These are phyloP conservation scores for Claviceps sp. DNA, from an alignment of 2,329 filamentous ascomycete species.

Conservation along the genomic window DNA sequence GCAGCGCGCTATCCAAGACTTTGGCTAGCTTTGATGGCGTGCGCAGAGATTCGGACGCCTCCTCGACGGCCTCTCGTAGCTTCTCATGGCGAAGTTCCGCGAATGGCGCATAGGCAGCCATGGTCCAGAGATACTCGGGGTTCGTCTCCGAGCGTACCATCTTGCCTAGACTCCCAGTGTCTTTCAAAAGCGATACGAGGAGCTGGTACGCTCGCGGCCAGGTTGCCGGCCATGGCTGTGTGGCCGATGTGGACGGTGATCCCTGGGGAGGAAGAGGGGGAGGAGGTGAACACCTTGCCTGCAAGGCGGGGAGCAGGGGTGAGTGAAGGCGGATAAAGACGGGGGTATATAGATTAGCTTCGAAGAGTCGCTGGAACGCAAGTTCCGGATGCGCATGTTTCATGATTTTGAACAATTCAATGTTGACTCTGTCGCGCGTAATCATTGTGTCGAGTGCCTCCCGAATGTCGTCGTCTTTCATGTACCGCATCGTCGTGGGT, in stretches of 20 bases:
- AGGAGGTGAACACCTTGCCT: background rate
- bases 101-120: conserved; percentile 9
- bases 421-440: conserved; percentile 8
- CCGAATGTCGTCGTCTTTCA: conserved; percentile 4
- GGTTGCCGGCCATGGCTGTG: conserved; percentile 4
- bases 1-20: conserved; percentile 5
- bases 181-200: conserved; percentile 1
- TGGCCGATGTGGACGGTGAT: background rate
- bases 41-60: conserved; percentile 5
- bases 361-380: conserved; percentile 6
- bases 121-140: conserved; percentile 6
- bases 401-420: conserved; percentile 10
- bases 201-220: conserved; percentile 6
- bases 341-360: conserved; percentile 5
- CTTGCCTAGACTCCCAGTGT: conserved; percentile 2
- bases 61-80: conserved; percentile 6
- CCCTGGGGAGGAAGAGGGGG: background rate
- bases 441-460: conserved; percentile 7
- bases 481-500: background rate
- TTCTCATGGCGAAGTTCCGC: conserved; percentile 3
- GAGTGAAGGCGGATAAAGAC: conserved; percentile 8
- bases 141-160: conserved; percentile 5
- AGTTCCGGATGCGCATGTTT: background rate
- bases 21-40: conserved; percentile 4
- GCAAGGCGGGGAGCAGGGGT: background rate